Evolutionary conservation across 768 basidiomycete species (phyloP), one percentile per base, ranked within the genome.

Genomic region (Leccinum variicolor): DNA sequence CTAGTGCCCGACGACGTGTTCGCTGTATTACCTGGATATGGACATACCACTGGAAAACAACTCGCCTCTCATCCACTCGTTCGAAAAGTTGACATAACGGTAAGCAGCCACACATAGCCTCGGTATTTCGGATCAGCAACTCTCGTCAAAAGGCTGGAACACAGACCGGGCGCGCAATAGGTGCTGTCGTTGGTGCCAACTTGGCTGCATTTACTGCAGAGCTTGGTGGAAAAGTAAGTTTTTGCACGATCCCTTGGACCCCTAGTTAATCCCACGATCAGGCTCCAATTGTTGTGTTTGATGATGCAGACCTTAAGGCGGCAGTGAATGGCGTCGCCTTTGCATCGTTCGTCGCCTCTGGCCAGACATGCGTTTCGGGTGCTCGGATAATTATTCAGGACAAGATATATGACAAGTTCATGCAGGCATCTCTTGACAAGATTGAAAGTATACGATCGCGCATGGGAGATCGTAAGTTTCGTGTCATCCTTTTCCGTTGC

Each of bases 321-420:
- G 87, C 92, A 0, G 87, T 90, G 21, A 93, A 94, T 60, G 92
- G 92, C 17, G 83, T 83, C 6, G 87, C 90, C 0, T 94, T 94
- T 66, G 87, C 90, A 10, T 83, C 87, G 1, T 94, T 94, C 64
- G 76, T 94, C 51, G 92, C 92, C 1, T 91, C 90, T 23, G 92
- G 92, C 3, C 92, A 94, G 74, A 93, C 92, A 9, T 93, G 92
- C 58, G 87, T 94, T n/a, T 93, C 92, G 2, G 92, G 90, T n/a
- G 86, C 90, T 13, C 82, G 92, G n/a, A 76, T 94, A 19, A 76
- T 93, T 5, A 73, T 94, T 7, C 90, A 93, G 56, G 81, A 84
- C 45, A 68, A 72, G 9, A 78, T 93, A 48, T 92, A 90, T 61
- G 81, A 89, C 47, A 70, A 72, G 3, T 93, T 94, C 71, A 78